Evolutionary conservation across 2,329 filamentous ascomycete genomes (phyloP), one percentile per base, ranked within the genome.

Genomic region (Fusarium bulbicola): DNA sequence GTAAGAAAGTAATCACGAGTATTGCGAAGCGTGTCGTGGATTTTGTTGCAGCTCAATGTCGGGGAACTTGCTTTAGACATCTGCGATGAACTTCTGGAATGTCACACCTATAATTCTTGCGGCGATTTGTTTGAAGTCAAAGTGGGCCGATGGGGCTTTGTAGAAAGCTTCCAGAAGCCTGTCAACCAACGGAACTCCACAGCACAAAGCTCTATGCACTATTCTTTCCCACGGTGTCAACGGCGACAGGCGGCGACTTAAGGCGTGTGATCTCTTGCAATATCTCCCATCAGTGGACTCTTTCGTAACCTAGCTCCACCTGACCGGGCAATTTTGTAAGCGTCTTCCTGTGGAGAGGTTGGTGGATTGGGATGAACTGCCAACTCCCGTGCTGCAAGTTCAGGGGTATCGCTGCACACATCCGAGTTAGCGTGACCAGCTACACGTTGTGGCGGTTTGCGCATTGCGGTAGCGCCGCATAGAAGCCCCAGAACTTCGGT

Each of bases 121-220:
- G 63, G 64, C 42, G 39, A 61, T 69, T 70, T 70, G 73, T 70
- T 72, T 66, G 68, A 66, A 66, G 62, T 54, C 63, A 47, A 47
- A 52, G 74, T 77, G 75, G 77, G 61, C 63, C 70, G 54, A 72
- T 56, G 68, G 65, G 69, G 65, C 63, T 74, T 68, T 61, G 73
- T 76, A 54, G 78, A 79, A 79, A 70, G 64, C 65, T 79, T 79
- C 78, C 74, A 79, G 78, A 79, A 79, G 69, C 59, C 70, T 68
- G 70, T 70, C 72, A 76, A 56, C 60, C 50, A 32, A 30, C 42
- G 46, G 53, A 60, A 59, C 72, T 67, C 65, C 63, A 68, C 45
- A 37, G 34, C 30, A 62, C 28, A 36, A 21, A 30, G 39, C 36
- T 45, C 58, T 49, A 46, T 39, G 43, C 45, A 32, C 39, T 62